Evolutionary conservation across 108 stramenopile species (phyloP).

Genomic region (Skeletonema marinoi): DNA sequence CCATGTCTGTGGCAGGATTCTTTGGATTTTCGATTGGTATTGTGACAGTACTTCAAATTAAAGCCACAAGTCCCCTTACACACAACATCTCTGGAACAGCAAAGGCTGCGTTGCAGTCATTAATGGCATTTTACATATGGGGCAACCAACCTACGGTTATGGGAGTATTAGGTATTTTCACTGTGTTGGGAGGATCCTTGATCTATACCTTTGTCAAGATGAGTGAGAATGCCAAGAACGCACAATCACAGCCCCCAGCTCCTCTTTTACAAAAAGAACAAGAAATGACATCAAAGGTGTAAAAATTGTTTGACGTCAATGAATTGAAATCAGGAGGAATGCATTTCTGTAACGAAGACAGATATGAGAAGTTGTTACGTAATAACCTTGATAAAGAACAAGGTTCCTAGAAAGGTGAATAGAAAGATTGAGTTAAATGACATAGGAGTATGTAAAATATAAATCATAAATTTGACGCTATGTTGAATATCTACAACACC

Average conservation of each 20-base stretch:
- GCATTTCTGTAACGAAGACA: too few species aligned
- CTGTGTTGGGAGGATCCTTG: constrained; percentile 82
- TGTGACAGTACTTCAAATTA: constrained; percentile 95
- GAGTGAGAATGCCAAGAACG: constrained; percentile 47
- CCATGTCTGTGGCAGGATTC: constrained; percentile 89
- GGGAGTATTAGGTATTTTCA: constrained; percentile 83
- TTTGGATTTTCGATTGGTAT: constrained; percentile 96
- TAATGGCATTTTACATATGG: constrained; percentile 95
- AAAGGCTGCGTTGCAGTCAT: constrained; percentile 90
- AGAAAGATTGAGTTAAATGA: too few species aligned
- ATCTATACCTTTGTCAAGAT: constrained; percentile 88
- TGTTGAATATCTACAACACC: too few species aligned
- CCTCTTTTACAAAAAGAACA: background rate
- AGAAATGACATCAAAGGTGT: constrained; percentile 36
- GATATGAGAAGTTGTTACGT: too few species aligned
- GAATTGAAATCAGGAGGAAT: too few species aligned
- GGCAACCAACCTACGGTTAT: constrained; percentile 84
- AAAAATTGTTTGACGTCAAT: background rate
- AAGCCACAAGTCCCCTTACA: constrained; percentile 91
- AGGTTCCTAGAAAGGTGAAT: too few species aligned
- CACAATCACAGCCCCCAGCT: constrained; percentile 6
- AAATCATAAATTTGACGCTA: background rate
- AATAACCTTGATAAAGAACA: too few species aligned
- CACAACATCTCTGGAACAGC: constrained; percentile 97
- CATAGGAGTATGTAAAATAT: background rate